Conservation (phyloP, 2,329 filamentous ascomycete genomes). For the Beauveria rudraprayagi region DNA sequence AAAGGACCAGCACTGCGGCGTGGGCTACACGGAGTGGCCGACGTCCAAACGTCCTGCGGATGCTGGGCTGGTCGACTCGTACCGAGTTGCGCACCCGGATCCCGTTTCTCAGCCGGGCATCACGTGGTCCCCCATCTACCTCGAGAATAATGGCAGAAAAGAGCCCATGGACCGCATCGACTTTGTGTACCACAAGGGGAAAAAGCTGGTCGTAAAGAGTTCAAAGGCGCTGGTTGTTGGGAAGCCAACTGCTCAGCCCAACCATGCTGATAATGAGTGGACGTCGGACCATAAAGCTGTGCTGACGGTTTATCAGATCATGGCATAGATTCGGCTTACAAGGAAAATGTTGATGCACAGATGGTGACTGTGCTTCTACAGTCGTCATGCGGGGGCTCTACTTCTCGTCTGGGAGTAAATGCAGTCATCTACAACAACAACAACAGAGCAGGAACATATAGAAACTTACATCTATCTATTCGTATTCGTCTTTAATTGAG, state of each 20-base stretch:
- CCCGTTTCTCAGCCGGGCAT: constrained; percentile 25
- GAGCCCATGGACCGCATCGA: constrained; percentile 36
- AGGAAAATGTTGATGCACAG: no score
- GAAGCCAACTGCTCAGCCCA: constrained; percentile 24
- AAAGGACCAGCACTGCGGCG: constrained; percentile 28
- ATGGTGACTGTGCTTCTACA: no score
- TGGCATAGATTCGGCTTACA: no score
- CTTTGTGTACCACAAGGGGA: constrained; percentile 33
- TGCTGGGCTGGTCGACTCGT: constrained; percentile 31
- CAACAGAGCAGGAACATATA: no score
- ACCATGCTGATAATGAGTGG: constrained; percentile 33
- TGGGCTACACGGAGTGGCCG: constrained; percentile 28
- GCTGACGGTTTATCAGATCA: constrained; percentile 20
- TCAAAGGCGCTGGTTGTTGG: constrained; percentile 26
- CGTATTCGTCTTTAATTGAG: no score
- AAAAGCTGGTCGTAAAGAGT: constrained; percentile 22
- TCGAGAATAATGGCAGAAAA: constrained; percentile 20
- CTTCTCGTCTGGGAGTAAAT: no score
- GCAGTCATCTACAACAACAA: no score
- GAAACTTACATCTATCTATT: no score
- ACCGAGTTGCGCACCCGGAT: constrained; percentile 29
- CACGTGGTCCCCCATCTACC: constrained; percentile 34
- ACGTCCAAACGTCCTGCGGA: constrained; percentile 27
- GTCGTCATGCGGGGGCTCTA: no score
- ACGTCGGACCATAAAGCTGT: constrained; percentile 32